These are phyloP conservation scores for Mycena haematopus DNA, from an alignment of 768 basidiomycete genomes.

Conservation along the genomic window DNA sequence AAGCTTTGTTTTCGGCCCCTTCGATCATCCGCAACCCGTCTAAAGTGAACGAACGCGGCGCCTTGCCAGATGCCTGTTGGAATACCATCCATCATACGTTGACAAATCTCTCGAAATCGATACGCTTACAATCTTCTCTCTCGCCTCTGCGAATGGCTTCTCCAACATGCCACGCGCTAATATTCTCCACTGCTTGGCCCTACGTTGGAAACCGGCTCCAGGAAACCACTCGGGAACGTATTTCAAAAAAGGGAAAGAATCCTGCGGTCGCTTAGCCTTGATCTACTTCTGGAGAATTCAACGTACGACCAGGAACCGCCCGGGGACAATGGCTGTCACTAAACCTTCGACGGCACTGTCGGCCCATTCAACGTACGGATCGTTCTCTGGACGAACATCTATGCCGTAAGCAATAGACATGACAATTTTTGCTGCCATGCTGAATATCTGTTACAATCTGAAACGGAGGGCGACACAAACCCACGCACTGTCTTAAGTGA, in stretches of 20 bases:
- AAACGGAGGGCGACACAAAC: background rate
- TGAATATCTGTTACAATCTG: conserved; percentile 27
- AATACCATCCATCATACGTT: conserved; percentile 13
- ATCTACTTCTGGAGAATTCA: background rate
- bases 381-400: conserved; percentile 43
- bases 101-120: background rate
- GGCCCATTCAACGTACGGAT: conserved; percentile 51
- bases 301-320: conserved; percentile 47
- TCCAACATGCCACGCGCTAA: conserved; percentile 45
- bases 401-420: conserved; percentile 56
- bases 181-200: conserved; percentile 41
- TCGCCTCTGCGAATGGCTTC: conserved; percentile 45
- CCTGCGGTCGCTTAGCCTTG: conserved; percentile 22
- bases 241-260: conserved; percentile 45
- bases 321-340: conserved; percentile 44
- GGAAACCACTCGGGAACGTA: conserved; percentile 45
- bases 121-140: conserved; percentile 39
- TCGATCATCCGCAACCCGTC: conserved; percentile 11
- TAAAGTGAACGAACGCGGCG: conserved; percentile 16
- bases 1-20: conserved; percentile 7
- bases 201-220: conserved; percentile 51
- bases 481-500: conserved; percentile 44
- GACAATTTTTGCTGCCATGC: conserved; percentile 47
- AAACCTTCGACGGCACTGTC: conserved; percentile 45
- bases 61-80: conserved; percentile 24